Evolutionary conservation across 2,329 filamentous ascomycete species (phyloP), one percentile per base, ranked within the genome.

Genomic region (Bipolaris victoriae): DNA sequence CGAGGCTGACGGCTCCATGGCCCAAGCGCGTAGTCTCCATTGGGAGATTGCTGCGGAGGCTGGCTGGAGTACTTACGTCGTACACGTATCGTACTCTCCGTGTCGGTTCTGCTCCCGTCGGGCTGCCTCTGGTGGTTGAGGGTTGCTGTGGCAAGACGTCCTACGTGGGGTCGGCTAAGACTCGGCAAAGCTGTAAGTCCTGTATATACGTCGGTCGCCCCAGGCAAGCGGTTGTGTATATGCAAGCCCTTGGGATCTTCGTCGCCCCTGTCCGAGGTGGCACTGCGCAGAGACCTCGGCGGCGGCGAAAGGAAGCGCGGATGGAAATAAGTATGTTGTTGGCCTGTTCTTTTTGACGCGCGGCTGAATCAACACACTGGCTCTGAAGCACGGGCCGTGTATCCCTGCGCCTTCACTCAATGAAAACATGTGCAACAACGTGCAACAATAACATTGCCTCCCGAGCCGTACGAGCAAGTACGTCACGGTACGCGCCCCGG

Each of bases 401-500:
- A 36, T 37, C 39, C 49, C 31, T 37, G 39, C 39, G 39, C 40
- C 20, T 35, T 6, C 18, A 35, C 35, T 26, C 36, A 11, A 40
- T 50, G 16, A 50, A 50, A 50, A 50, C 48, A 50, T 43, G 24
- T 41, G 48, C 48, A 50, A 31, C 37, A 36, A 39, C 45, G 40
- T 49, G 37, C 50, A 52, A 49, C 45, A 37, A 46, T 54, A 50
- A 35, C 45, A 45, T 39, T 35, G 35, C 50, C 35, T 33, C 20
- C 29, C 39, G 18, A 53, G 41, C 45, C 51, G 44, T 45, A 33
- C 55, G 54, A 35, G 31, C 40, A 45, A 39, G 39, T 35, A 54
- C 51, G 45, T 54, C 45, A 57, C 44, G 29, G 41, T 47, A 43
- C 26, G 41, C 50, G 46, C 24, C 37, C 29, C 50, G 24, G 44